Base-by-base conservation (phyloP, 202 grass and related monocot species). In the Miscanthus sacchariflorus region DNA sequence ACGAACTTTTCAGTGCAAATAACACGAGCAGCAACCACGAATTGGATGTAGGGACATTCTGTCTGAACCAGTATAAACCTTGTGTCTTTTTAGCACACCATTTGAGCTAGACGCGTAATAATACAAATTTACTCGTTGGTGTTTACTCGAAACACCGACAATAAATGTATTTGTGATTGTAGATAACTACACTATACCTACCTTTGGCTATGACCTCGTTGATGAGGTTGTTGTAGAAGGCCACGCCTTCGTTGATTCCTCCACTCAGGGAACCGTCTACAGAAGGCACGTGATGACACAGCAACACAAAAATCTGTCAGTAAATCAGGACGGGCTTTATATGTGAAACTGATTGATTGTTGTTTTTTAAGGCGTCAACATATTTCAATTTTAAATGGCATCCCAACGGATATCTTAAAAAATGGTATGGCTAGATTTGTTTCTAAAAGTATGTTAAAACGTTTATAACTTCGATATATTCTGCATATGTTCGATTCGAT, bases 181-280 rank as follows among this genome's bases (percentile, higher is more conserved):
- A 61, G 21, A 61, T 23, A 8, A 7, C 2, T 45, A 19, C 0
- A 12, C 58, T 7, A 10, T 6, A 52, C 18, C 7, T 79, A 80
- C 88, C 81, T 68, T 85, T 81, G 7, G 82, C 54, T 38, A 85
- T 73, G 61, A 85, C 12, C 82, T 85, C 82, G 33, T 89, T 75
- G 72, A 89, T 85, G 36, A 85, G 66, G 21, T 75, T 89, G 58
- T 89, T 89, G 66, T 89, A 89, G 67, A 84, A 89, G 35, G 76
- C 50, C 5, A 89, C 82, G 7, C 88, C 88, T 66, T 84, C 67
- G 82, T 85, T 89, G 24, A 89, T 12, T 74, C 88, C 88, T 42
- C 82, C 88, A 7, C 81, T 85, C 42, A 89, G 70, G 28, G 81
- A 71, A 13, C 88, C 88, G 48, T 8, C 88, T 89, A 44, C 27